Evolutionary conservation across 2,329 filamentous ascomycete species (phyloP), one percentile per base, ranked within the genome.

Genomic region (Alternaria metachromatica): DNA sequence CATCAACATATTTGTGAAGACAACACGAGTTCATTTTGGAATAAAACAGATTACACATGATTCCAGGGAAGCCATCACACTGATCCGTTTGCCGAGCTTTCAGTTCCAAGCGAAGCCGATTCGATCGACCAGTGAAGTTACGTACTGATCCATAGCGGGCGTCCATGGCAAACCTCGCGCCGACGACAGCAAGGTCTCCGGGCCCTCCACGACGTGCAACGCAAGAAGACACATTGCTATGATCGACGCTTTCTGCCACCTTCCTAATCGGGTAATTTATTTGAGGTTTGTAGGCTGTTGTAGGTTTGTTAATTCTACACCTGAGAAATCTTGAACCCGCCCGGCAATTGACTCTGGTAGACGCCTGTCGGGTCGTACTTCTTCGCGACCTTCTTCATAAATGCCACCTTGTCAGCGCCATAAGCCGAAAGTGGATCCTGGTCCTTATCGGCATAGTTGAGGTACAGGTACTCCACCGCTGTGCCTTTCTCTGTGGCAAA

Each of bases 401-500:
- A 73, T 25, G 67, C 61, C 20, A 77, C 67, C 51, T 81, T 84
- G 6, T 66, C 67, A 20, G 65, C 28, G 1, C 82, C 82, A 62
- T 84, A 85, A 25, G 78, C 75, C n/a, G 68, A 64, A 44, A 84
- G 69, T 2, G 80, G 75, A 66, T 82, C 75, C 68, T 69, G 68
- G 60, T 70, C 76, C 6, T 62, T 59, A 13, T 73, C 77, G 11
- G 78, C 79, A 60, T 81, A 81, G 50, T 78, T 80, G 13, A 76
- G 59, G 44, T 77, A 77, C 1, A 72, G 46, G 23, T 63, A 74
- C 10, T 56, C 54, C 0, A 72, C 48, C 1, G 46, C 2, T 60
- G 63, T 6, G 59, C 61, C 33, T 57, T 30, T 13, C 30, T 54
- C 18, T 49, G 58, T 11, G 11, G 67, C 64, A 49, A 53, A 68